phyloP scores from a whole-genome alignment of 2,329 filamentous ascomycete species.

The Hypoxylon sp. region DNA sequence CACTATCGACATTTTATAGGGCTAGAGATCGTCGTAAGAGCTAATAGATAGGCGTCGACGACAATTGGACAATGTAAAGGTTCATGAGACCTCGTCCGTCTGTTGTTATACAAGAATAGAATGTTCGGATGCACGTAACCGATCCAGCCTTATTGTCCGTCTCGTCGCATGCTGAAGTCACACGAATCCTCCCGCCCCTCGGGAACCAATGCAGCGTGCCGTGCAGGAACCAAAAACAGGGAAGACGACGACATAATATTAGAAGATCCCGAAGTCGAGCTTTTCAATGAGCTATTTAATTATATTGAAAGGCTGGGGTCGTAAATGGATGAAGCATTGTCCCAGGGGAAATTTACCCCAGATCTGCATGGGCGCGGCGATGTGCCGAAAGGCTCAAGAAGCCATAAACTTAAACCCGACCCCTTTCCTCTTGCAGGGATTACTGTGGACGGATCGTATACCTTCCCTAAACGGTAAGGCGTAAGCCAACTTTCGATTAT shows the following conservation, averaged over 20 bases:
- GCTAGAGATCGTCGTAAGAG: background rate
- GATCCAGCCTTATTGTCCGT: constrained; percentile 35
- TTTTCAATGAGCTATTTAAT: constrained; percentile 9
- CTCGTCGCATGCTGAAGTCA: constrained; percentile 28
- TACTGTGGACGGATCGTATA: no score
- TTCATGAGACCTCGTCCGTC: no score
- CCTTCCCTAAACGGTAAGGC: no score
- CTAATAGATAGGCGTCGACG: background rate
- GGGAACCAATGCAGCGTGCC: constrained; percentile 31
- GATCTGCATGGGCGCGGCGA: constrained; percentile 31
- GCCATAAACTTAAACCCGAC: constrained; percentile 3
- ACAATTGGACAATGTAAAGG: no score
- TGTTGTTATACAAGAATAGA: constrained; percentile 5
- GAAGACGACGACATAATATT: background rate
- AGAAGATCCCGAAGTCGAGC: constrained; percentile 12
- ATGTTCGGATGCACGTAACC: constrained; percentile 32
- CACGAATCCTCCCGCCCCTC: constrained; percentile 23
- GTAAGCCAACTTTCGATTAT: no score
- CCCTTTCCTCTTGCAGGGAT: constrained; percentile 38
- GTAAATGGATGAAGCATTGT: constrained; percentile 16
- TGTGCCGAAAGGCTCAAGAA: constrained; percentile 20
- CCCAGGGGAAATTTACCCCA: constrained; percentile 35
- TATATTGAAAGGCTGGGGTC: constrained; percentile 9
- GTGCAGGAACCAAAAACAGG: constrained; percentile 6
- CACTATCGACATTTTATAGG: background rate